These are phyloP conservation scores for Wickerhamomyces sp. DNA, from an alignment of 1,139 yeast genomes.

Conservation along the genomic window DNA sequence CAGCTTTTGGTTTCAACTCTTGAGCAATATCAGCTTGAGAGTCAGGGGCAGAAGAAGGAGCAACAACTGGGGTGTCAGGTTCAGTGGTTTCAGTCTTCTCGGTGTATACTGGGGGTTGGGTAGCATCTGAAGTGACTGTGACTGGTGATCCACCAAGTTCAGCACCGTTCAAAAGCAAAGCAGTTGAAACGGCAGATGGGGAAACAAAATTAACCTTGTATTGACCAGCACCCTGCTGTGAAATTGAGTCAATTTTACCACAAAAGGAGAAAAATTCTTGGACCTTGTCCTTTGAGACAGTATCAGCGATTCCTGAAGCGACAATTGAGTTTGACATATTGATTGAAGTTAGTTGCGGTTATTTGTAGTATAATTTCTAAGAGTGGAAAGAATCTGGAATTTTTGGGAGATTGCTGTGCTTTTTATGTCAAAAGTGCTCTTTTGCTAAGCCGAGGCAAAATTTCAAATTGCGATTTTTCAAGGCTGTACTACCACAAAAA, in stretches of 20 bases:
- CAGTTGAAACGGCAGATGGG: conserved; percentile 66
- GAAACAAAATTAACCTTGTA: conserved; percentile 51
- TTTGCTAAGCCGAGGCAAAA: too few species aligned
- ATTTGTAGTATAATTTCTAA: too few species aligned
- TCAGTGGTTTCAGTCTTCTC: conserved; percentile 13
- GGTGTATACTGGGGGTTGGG: conserved; percentile 3
- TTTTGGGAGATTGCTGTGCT: too few species aligned
- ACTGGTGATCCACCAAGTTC: conserved; percentile 59
- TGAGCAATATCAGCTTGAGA: conserved; percentile 48
- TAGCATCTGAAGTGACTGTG: conserved; percentile 31
- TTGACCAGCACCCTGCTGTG: conserved; percentile 2
- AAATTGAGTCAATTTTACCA: conserved; percentile 55
- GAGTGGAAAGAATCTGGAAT: too few species aligned
- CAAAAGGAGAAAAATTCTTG: conserved; percentile 72
- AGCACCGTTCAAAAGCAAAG: conserved; percentile 66
- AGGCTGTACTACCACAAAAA: too few species aligned
- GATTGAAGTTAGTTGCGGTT: too few species aligned
- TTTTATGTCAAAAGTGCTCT: too few species aligned
- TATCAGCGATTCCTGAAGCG: conserved; percentile 56
- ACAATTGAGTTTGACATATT: conserved; percentile 26
- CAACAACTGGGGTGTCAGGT: conserved; percentile 4
- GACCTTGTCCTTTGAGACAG: conserved; percentile 50
- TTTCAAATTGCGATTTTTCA: too few species aligned
- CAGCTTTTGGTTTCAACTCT: conserved; percentile 73
- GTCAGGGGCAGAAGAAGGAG: conserved; percentile 1